Base-by-base conservation (phyloP, 331 rosid species). In the Cydonia oblonga region DNA sequence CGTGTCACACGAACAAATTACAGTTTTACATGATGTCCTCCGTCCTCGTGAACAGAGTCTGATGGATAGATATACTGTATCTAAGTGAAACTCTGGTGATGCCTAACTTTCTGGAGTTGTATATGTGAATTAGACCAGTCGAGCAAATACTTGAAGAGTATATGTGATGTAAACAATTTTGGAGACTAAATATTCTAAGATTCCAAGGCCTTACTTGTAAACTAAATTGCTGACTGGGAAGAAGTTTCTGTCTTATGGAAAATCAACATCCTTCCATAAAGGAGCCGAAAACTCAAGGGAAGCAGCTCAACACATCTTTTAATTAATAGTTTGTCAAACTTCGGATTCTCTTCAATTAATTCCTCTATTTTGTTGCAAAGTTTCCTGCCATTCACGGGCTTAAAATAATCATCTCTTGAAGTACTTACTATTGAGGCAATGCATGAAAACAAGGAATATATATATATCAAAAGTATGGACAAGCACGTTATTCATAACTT, bases 351-450 rank as follows among this genome's bases (percentile, higher is more conserved):
- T 66, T 71, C 5, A 71, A 46, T 79, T 77, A 40, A 65, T 52
- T 61, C 75, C 82, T 80, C 53, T 76, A 69, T 67, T 69, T 53
- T 68, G 73, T 65, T 54, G 72, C 73, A 91, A 81, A 25, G 76
- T 74, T 44, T 80, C 87, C 97, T 88, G 81, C 54, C 84, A 68
- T 72, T 59, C 54, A 78, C 69, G 56, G 23, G 46, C 81, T 22
- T 2, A 64, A 66, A 65, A 35, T 65, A 62, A 64, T 14, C 71
- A 62, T 16, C 42, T 28, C 42, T 49, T 22, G 52, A 42, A 53
- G 28, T 42, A 24, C 66, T 57, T 32, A 30, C 59, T 33, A 65
- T 44, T 35, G 73, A 82, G 15, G 68, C 32, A 75, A 64, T 15
- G 38, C 9, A 52, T n/a, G 44, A 64, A 66, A 66, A 66, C 15